Evolutionary conservation across 1,284 basidiomycete genomes (phyloP), one percentile per base, ranked within the genome.

Genomic region (Cryptococcus sp.): DNA sequence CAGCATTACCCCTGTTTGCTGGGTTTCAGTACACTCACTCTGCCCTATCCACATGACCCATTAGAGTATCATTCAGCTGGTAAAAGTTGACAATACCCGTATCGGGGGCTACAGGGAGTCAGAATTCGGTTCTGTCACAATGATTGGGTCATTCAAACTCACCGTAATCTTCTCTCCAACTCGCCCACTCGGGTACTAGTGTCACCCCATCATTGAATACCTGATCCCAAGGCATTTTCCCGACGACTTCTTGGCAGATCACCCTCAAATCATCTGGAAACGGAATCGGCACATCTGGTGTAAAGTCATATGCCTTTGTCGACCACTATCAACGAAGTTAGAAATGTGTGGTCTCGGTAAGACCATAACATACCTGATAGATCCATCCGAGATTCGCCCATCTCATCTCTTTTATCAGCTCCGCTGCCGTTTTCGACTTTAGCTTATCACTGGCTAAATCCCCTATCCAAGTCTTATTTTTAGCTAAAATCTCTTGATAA

Each of bases 31-130:
- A 72, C 7, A 60, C 67, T 57, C 48, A 69, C 73, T 96, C 93
- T 15, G 90, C 90, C 30, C 89, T 87, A 76, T 96, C 93, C 38
- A 94, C 89, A 68, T 96, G 92, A 0, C 84, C 92, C 87, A 95
- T 95, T 31, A 96, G 82, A 0, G 90, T 89, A 64, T 96, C 90
- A 80, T 87, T 70, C 3, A 64, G 81, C 71, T 91, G 89, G 71
- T 92, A 91, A 67, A 90, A 95, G 72, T 96, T 96, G 58, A 95
- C 87, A 47, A 96, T 94, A 2, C 92, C 92, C 10, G 91, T 90
- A 71, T 94, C 91, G 2, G 90, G 89, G 69, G 88, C 91, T 88
- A 50, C 4, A 42, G 33, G 30, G 33, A 6, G 15, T 46, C 37
- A 34, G 5, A 34, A 32, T 10, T 2, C 30, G 11, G n/a, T n/a